Evolutionary conservation across 2,329 filamentous ascomycete genomes (phyloP), one percentile per base, ranked within the genome.

Genomic region (Dactylellina drechsleri): DNA sequence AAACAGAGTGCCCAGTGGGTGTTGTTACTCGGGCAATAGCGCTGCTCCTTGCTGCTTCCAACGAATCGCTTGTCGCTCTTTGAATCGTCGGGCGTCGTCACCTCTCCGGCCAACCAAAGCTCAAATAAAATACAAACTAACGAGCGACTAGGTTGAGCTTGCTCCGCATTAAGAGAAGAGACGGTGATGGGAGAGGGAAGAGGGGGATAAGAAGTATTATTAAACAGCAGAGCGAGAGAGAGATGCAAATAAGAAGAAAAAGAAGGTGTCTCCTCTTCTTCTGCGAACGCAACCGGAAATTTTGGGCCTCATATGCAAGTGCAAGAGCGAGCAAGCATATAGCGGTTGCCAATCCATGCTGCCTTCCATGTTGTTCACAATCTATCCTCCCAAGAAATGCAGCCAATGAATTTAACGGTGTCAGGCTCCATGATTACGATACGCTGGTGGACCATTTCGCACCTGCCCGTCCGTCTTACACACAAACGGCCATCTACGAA

Each of bases 11-110:
- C 13, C 16, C 53, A 45, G n/a, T 58, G 60, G 4, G 31, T 36
- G 60, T 54, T 54, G 67, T 73, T 73, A 73, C 68, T 72, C 67
- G 54, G 68, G 68, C 68, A 73, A 73, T 73, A 41, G 62, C 50
- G 31, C 15, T 26, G 26, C 16, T 40, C 36, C 10, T 23, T 45
- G n/a, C 49, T 13, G 20, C 16, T 47, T 47, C 43, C 43, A n/a
- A n/a, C 31, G 31, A 36, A 36, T 36, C 31, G 31, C 31, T 36
- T 36, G 31, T 52, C 18, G 15, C 47, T 23, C 20, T 52, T 10
- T n/a, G 10, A 36, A 10, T 36, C 31, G 31, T 36, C 31, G 23
- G 23, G 23, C 23, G 31, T 36, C 31, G 31, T 36, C 31, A 36
- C 31, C 31, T 36, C 31, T 1, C 6, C 6, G 31, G 31, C 31